Base-by-base conservation (phyloP, 73 alveolate species). In the Halteria grandinella region DNA sequence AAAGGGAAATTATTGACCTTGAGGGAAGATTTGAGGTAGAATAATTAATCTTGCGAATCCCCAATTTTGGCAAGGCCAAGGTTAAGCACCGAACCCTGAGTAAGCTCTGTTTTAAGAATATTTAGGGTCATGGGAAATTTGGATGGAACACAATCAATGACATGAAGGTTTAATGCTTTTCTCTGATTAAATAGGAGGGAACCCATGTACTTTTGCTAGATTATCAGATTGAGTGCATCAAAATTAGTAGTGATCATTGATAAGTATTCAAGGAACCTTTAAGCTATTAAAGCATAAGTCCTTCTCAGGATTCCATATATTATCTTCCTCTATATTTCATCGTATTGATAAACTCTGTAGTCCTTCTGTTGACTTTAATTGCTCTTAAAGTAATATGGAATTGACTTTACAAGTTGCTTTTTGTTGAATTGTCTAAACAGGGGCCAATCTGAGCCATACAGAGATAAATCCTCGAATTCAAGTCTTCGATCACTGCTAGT, bases 271-370 rank as follows among this genome's bases (percentile, higher is more conserved):
- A 66, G 28, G 2, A 66, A 25, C 29, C 32, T 32, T 66, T 66
- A 66, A 44, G 55, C 80, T 32, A 66, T 28, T 47, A 66, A 14
- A 17, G 80, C 80, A 44, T 66, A 44, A 66, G 66, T 44, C 21
- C 80, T 66, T 45, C 80, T 66, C 8, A 66, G 43, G 21, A 66
- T 66, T 25, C 80, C 80, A 66, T 66, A 66, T 3, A 66, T 66
- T 14, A 66, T 23, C 51, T 66, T 66, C 47, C 80, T 66, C 29
- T 66, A 27, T 45, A 66, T 66, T 45, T 66, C 80, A 66, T 66
- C 80, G 29, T 44, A 66, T 17, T 34, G 47, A 31, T 44, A 66
- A 27, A 66, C 66, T 5, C 20, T 66, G 21, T 66, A 66, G 21
- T 66, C 80, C 31, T 66, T 66, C 25, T 66, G 55, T 18, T 45